A percentile compares a stretch with the other conserved stretches of the same genome.
phyloP scores from a whole-genome alignment of 1,284 basidiomycete genomes.

The Neolentinus lepideus region DNA sequence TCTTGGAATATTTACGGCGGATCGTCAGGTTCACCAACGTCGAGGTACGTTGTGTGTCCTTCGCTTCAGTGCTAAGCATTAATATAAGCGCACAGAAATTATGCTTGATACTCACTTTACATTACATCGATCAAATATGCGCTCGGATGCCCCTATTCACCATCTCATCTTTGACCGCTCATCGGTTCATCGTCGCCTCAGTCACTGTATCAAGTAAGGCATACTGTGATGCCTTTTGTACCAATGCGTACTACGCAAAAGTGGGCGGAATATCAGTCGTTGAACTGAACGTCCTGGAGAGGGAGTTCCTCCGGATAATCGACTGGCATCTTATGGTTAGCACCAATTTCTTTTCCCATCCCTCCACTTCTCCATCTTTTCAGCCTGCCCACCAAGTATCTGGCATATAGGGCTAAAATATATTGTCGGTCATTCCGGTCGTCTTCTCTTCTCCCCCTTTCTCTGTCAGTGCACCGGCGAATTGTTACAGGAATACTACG shows the following conservation, averaged over 20 bases:
- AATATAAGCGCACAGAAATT: slow-evolving; percentile 51
- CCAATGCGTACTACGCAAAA: slow-evolving; percentile 87
- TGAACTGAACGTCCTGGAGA: slow-evolving; percentile 89
- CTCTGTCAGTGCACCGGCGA: slow-evolving; percentile 65
- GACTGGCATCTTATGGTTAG: slow-evolving; percentile 91
- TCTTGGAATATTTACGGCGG: slow-evolving; percentile 85
- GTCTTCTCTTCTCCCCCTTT: slow-evolving; percentile 13
- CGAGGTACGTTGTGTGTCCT: slow-evolving; percentile 50
- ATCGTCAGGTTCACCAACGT: slow-evolving; percentile 91
- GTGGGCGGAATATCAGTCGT: slow-evolving; percentile 87
- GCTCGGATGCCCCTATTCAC: slow-evolving; percentile 81
- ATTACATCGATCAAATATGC: slow-evolving; percentile 95
- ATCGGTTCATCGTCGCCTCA: slow-evolving; percentile 90
- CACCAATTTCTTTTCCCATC: slow-evolving; percentile 19
- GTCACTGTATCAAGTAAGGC: slow-evolving; percentile 87
- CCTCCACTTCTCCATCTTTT: slow-evolving; percentile 4
- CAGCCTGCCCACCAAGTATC: slow-evolving; percentile 2
- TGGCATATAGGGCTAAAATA: slow-evolving; percentile 3
- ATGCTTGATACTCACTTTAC: slow-evolving; percentile 82
- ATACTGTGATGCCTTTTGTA: slow-evolving; percentile 89
- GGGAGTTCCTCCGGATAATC: slow-evolving; percentile 84
- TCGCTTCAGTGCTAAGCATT: slow-evolving; percentile 1
- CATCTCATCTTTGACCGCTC: slow-evolving; percentile 89
- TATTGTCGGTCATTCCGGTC: slow-evolving; percentile 6
- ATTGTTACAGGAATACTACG: slow-evolving; percentile 77